phyloP scores from a whole-genome alignment of 257 asterid species.

The Ilex aquifolium region DNA sequence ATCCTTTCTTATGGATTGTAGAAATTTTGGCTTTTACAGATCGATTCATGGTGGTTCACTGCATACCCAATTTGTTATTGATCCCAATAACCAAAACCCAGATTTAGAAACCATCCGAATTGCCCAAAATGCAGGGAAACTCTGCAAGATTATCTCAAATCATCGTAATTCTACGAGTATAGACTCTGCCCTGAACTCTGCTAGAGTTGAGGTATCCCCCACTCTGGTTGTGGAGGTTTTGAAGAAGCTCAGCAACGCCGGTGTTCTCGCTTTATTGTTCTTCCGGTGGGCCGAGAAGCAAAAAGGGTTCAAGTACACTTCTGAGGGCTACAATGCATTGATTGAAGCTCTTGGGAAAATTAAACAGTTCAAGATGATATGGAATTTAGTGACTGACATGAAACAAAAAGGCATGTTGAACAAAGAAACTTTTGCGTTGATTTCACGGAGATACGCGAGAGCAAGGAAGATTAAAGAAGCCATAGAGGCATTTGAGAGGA shows the following conservation, averaged over 20 bases:
- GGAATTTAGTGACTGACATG: conserved; percentile 74
- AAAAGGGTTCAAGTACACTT: conserved; percentile 22
- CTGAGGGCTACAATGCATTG: conserved; percentile 60
- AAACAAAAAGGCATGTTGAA: conserved; percentile 35
- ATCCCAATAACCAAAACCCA: conserved; percentile 13
- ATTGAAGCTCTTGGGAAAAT: conserved; percentile 76
- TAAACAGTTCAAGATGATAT: conserved; percentile 71
- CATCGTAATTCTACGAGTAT: conserved; percentile 25
- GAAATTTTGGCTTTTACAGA: background rate
- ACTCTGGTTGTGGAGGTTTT: conserved; percentile 51
- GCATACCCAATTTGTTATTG: conserved; percentile 13
- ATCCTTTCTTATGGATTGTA: conserved; percentile 9
- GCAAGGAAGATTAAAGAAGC: conserved; percentile 70
- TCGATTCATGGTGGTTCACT: conserved; percentile 10
- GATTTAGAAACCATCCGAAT: conserved; percentile 18
- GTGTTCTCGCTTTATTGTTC: conserved; percentile 55
- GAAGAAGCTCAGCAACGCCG: conserved; percentile 62
- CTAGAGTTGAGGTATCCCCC: conserved; percentile 33
- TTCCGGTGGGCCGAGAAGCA: conserved; percentile 80
- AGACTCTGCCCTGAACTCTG: conserved; percentile 33
- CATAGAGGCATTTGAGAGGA: conserved; percentile 59
- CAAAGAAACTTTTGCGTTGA: conserved; percentile 57
- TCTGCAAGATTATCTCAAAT: conserved; percentile 38
- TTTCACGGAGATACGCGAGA: conserved; percentile 73
- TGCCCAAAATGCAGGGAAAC: conserved; percentile 36